These are phyloP conservation scores for Cicer bijugum DNA, from an alignment of 306 rosid species.

Conservation along the genomic window DNA sequence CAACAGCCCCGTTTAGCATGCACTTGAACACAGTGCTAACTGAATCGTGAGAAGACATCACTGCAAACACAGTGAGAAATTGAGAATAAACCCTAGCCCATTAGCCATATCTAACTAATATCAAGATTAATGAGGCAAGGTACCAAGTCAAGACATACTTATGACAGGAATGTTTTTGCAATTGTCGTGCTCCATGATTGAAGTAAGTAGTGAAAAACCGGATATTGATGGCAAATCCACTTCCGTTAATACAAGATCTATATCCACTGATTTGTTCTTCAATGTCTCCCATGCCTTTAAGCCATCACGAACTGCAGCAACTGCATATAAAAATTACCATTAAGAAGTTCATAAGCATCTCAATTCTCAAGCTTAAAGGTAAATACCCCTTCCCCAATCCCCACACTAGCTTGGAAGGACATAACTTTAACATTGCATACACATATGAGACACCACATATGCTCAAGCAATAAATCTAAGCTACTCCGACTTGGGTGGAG, in stretches of 20 bases:
- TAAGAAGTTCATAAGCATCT: conserved; percentile 12
- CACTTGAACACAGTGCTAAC: conserved; percentile 65
- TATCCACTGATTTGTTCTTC: conserved; percentile 57
- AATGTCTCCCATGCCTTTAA: conserved; percentile 84
- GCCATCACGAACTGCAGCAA: conserved; percentile 74
- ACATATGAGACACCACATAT: not conserved
- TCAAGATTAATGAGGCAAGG: conserved; percentile 8
- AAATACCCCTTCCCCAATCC: not conserved
- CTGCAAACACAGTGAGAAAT: conserved; percentile 54
- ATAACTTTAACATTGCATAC: conserved; percentile 15
- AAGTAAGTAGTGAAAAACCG: conserved; percentile 72
- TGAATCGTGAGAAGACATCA: conserved; percentile 84
- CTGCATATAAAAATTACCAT: conserved; percentile 49
- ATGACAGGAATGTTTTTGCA: conserved; percentile 83
- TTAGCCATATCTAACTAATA: conserved; percentile 40
- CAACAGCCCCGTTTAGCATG: conserved; percentile 80
- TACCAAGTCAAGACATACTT: conserved; percentile 60
- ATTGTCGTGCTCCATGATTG: conserved; percentile 68
- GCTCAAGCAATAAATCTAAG: not conserved
- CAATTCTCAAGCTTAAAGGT: not conserved
- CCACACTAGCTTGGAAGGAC: conserved; percentile 25
- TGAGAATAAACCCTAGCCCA: conserved; percentile 18
- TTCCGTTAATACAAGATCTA: conserved; percentile 79
- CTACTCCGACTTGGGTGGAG: not conserved
- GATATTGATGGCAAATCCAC: conserved; percentile 79